A percentile compares a stretch with the other conserved stretches of the same genome.
These are phyloP conservation scores for Excoecaria agallocha DNA, from an alignment of 345 rosid species.

Conservation along the genomic window DNA sequence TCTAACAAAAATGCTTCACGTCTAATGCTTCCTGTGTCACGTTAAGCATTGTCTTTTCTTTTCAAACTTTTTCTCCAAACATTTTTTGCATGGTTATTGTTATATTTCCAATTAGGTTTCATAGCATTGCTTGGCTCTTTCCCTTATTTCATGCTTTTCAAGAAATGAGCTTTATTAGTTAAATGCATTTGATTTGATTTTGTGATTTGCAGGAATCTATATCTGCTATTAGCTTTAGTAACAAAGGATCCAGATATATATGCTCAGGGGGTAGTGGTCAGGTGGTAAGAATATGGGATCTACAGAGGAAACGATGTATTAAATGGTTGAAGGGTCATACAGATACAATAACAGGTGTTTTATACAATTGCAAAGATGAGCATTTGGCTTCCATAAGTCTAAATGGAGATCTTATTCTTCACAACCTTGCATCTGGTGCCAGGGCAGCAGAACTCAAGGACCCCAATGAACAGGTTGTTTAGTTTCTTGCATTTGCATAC, in stretches of 20 bases:
- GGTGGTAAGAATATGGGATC: conserved; percentile 94
- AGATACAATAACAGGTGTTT: conserved; percentile 72
- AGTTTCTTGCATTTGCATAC: conserved; percentile 30
- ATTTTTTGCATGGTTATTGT: neutral
- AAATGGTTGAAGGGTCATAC: conserved; percentile 94
- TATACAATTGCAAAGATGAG: conserved; percentile 97
- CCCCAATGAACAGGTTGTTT: conserved; percentile 87
- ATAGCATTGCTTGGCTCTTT: neutral
- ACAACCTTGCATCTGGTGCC: conserved; percentile 91
- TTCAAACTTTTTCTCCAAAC: neutral
- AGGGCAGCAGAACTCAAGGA: conserved; percentile 90
- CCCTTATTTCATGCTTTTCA: neutral
- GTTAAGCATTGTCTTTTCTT: neutral
- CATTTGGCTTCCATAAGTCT: conserved; percentile 92
- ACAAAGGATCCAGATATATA: conserved; percentile 83
- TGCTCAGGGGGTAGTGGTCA: conserved; percentile 95
- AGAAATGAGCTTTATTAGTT: conserved; percentile 1
- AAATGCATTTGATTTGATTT: conserved; percentile 14
- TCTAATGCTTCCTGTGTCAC: neutral
- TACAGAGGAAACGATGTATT: conserved; percentile 87
- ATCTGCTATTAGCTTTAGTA: conserved; percentile 77
- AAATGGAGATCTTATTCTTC: conserved; percentile 87
- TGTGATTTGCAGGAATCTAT: conserved; percentile 68
- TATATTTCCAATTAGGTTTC: neutral
- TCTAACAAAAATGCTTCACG: neutral